Percentiles rank a stretch among this genome's conserved stretches.
These are phyloP conservation scores for Beverwykella pulmonaria DNA, from an alignment of 495 filamentous ascomycete species.

Conservation along the genomic window DNA sequence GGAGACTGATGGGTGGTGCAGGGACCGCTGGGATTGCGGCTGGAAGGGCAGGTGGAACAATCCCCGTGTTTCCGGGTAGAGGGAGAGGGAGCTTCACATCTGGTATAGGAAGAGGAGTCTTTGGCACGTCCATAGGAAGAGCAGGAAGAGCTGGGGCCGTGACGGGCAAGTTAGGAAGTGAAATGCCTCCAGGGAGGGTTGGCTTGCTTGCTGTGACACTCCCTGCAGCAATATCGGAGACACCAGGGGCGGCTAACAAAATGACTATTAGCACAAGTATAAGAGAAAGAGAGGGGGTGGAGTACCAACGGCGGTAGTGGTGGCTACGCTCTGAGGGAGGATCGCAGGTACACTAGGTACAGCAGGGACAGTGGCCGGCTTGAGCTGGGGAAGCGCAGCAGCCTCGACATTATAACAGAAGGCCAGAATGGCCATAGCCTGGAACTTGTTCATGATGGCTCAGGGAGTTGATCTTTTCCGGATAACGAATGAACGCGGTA, in stretches of 20 bases:
- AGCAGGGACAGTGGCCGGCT: neutral
- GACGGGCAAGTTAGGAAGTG: too few species aligned
- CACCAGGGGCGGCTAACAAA: neutral
- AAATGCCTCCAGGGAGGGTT: neutral
- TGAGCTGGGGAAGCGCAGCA: constrained; percentile 14
- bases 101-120: neutral
- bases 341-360: neutral
- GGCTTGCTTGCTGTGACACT: too few species aligned
- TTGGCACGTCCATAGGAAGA: neutral
- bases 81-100: too few species aligned
- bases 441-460: constrained; percentile 7
- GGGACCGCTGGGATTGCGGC: neutral
- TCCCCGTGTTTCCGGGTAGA: neutral
- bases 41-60: neutral
- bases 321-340: neutral
- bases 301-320: neutral
- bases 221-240: neutral
- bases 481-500: neutral
- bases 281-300: neutral
- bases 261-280: neutral
- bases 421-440: constrained; percentile 20
- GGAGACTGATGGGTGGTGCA: neutral
- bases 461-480: neutral
- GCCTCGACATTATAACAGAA: constrained; percentile 5
- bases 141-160: neutral